Conservation (phyloP, 1,139 yeast species). For the Yamadazyma diospyri region DNA sequence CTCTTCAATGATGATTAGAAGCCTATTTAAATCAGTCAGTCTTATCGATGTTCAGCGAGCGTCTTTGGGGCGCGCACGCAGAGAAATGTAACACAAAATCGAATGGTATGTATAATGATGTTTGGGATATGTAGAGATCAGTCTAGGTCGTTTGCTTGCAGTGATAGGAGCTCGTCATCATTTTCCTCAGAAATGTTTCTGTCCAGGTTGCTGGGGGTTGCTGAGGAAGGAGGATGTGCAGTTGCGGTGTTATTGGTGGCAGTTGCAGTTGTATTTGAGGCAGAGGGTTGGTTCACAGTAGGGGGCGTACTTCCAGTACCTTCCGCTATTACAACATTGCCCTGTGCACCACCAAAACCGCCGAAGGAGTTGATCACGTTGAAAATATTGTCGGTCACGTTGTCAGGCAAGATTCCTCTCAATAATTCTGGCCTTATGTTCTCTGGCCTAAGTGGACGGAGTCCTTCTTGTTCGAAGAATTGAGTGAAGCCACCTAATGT, state of each 20-base stretch:
- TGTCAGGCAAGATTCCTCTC: constrained; percentile 15
- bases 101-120: background rate
- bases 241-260: background rate
- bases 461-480: constrained; percentile 3
- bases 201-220: background rate
- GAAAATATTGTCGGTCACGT: constrained; percentile 14
- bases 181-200: no score
- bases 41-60: constrained; percentile 3
- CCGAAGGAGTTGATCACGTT: constrained; percentile 15
- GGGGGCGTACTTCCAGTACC: background rate
- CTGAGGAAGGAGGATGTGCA: background rate
- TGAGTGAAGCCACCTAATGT: constrained; percentile 4
- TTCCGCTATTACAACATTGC: constrained; percentile 5
- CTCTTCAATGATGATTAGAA: no score
- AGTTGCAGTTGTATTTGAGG: background rate
- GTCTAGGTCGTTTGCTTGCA: constrained; percentile 1
- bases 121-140: no score
- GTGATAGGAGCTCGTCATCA: constrained; percentile 1
- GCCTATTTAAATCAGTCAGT: background rate
- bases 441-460: background rate
- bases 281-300: background rate
- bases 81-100: no score
- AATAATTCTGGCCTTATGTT: constrained; percentile 9
- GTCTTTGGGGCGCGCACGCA: background rate
- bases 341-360: constrained; percentile 10